Percentiles rank a stretch among this genome's conserved stretches.
phyloP scores from a whole-genome alignment of 768 basidiomycete species.

The Boletus coccyginus region DNA sequence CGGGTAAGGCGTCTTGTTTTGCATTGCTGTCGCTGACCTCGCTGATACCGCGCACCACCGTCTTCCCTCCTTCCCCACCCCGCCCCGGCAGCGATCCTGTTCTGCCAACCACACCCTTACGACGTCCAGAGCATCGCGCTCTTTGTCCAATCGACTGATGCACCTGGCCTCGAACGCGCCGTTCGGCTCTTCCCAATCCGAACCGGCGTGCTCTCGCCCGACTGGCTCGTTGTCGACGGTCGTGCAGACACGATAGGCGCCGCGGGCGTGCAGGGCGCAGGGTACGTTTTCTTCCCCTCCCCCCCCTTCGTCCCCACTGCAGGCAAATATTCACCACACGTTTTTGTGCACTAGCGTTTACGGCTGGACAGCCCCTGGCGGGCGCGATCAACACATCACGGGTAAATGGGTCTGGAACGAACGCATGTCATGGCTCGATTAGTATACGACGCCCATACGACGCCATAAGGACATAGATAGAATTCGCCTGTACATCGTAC shows the following conservation, averaged over 20 bases:
- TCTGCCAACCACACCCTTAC: slow-evolving; percentile 47
- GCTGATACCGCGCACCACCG: no score
- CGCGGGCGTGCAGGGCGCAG: slow-evolving; percentile 73
- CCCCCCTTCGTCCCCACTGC: neutral
- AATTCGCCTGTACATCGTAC: slow-evolving; percentile 28
- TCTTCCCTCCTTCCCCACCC: neutral
- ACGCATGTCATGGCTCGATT: slow-evolving; percentile 48
- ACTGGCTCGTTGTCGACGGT: slow-evolving; percentile 68
- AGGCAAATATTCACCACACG: neutral
- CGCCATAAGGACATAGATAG: slow-evolving; percentile 22
- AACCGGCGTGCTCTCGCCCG: slow-evolving; percentile 73
- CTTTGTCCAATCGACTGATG: slow-evolving; percentile 60
- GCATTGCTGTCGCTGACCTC: neutral
- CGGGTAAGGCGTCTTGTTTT: slow-evolving; percentile 7
- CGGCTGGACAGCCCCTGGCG: slow-evolving; percentile 10
- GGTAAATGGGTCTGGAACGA: slow-evolving; percentile 45
- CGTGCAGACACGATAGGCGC: slow-evolving; percentile 58
- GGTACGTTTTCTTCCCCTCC: slow-evolving; percentile 44
- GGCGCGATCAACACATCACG: slow-evolving; percentile 21
- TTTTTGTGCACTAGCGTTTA: slow-evolving; percentile 19
- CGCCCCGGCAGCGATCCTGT: slow-evolving; percentile 43
- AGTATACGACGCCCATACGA: slow-evolving; percentile 28
- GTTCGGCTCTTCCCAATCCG: slow-evolving; percentile 78
- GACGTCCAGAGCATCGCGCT: slow-evolving; percentile 37
- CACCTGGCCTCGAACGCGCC: slow-evolving; percentile 60